Conservation (phyloP, 306 rosid genomes). For the Quercus mongolica region DNA sequence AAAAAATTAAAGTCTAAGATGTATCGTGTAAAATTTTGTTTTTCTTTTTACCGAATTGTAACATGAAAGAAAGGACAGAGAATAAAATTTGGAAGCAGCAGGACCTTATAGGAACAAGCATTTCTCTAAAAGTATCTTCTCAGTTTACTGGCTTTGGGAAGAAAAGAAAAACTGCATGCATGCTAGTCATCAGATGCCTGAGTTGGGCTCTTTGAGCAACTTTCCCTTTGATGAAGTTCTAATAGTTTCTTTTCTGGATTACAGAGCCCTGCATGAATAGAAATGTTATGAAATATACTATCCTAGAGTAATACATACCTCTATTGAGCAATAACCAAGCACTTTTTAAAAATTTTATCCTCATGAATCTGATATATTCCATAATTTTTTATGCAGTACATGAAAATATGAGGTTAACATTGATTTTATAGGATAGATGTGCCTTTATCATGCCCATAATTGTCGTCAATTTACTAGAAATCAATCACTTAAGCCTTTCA, state of each 20-base stretch:
- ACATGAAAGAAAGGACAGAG: slow-evolving; percentile 9
- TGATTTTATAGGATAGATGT: not conserved
- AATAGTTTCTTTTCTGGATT: slow-evolving; percentile 73
- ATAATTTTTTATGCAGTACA: not conserved
- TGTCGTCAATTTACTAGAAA: not conserved
- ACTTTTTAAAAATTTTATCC: not conserved
- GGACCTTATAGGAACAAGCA: slow-evolving; percentile 12
- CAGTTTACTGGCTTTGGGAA: slow-evolving; percentile 25
- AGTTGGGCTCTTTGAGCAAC: slow-evolving; percentile 74
- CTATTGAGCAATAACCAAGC: slow-evolving; percentile 1
- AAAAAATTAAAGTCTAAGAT: not conserved
- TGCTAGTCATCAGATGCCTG: slow-evolving; percentile 55
- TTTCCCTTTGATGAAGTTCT: slow-evolving; percentile 79
- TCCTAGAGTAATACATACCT: not conserved
- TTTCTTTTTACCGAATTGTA: not conserved
- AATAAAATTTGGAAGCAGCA: slow-evolving; percentile 3
- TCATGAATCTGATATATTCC: not conserved
- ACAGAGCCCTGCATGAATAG: slow-evolving; percentile 70
- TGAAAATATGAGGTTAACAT: not conserved
- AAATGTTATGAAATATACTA: not conserved
- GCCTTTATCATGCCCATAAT: not conserved
- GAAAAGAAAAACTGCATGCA: not conserved
- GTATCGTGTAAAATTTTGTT: not conserved
- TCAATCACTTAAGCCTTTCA: no score
- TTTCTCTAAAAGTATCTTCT: slow-evolving; percentile 20